These are phyloP conservation scores for Metroxylon sagu DNA, from an alignment of 176 grass and related monocot species.

Conservation along the genomic window DNA sequence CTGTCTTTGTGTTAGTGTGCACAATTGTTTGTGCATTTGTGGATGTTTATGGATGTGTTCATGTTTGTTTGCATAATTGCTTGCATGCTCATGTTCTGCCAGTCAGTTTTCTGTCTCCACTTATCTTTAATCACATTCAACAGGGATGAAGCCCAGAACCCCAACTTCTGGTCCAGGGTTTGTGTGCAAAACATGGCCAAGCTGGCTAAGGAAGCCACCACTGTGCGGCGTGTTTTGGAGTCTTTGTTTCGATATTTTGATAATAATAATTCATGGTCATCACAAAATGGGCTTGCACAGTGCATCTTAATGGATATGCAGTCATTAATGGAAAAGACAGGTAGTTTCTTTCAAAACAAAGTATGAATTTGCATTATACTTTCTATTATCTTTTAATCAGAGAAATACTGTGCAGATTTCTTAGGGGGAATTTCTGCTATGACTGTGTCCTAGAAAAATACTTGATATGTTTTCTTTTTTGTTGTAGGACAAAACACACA, in stretches of 20 bases:
- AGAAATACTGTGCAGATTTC: too few species aligned
- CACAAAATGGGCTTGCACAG: constrained; percentile 60
- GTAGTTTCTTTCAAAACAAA: constrained; percentile 13
- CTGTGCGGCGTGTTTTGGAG: constrained; percentile 86
- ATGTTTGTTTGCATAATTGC: too few species aligned
- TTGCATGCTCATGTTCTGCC: too few species aligned
- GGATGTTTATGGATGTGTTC: not conserved
- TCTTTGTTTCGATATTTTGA: constrained; percentile 83
- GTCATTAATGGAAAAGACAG: constrained; percentile 69
- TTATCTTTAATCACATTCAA: constrained; percentile 20
- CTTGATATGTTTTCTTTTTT: constrained; percentile 24
- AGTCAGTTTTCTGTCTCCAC: not conserved
- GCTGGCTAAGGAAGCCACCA: constrained; percentile 83
- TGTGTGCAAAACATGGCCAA: constrained; percentile 94
- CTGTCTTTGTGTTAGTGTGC: too few species aligned
- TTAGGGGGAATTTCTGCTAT: too few species aligned
- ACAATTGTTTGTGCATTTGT: too few species aligned
- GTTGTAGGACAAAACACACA: constrained; percentile 69
- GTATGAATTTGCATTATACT: too few species aligned
- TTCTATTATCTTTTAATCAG: too few species aligned
- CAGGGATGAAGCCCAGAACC: constrained; percentile 77
- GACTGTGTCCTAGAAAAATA: too few species aligned
- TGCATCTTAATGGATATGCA: constrained; percentile 88
- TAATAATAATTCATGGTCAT: constrained; percentile 64
- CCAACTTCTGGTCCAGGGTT: constrained; percentile 90